These are phyloP conservation scores for Zangia roseola DNA, from an alignment of 768 basidiomycete species.

Conservation along the genomic window DNA sequence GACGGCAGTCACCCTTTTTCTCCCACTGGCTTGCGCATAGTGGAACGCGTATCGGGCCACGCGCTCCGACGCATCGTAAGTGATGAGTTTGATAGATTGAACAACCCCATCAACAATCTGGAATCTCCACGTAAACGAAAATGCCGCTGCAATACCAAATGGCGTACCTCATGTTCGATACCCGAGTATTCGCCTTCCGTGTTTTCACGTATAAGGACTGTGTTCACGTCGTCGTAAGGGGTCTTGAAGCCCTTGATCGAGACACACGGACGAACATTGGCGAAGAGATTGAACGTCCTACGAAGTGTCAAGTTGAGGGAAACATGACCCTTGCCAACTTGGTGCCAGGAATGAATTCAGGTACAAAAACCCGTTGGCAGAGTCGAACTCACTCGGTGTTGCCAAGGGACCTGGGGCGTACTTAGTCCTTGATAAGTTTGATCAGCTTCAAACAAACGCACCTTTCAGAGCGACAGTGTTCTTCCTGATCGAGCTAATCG, in stretches of 20 bases:
- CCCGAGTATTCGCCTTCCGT: constrained; percentile 99
- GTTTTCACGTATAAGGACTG: constrained; percentile 97
- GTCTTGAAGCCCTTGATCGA: constrained; percentile 98
- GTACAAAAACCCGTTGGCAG: constrained; percentile 3
- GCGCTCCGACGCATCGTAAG: constrained; percentile 97
- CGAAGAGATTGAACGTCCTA: constrained; percentile 96
- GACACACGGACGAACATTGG: constrained; percentile 95
- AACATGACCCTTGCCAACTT: constrained; percentile 98
- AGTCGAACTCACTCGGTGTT: constrained; percentile 78
- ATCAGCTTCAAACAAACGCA: constrained; percentile 28
- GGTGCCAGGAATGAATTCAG: constrained; percentile 12
- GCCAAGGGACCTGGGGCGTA: constrained; percentile 76
- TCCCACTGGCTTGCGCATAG: constrained; percentile 85
- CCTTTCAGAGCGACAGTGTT: constrained; percentile 99
- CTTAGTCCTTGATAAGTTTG: constrained; percentile 11
- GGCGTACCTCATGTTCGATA: constrained; percentile 92
- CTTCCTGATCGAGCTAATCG: constrained; percentile 89
- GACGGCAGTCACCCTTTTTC: constrained; percentile 94
- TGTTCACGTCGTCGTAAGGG: constrained; percentile 97
- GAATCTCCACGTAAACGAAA: constrained; percentile 13
- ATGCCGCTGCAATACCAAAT: constrained; percentile 1
- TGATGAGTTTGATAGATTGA: constrained; percentile 99
- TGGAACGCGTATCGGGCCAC: constrained; percentile 99
- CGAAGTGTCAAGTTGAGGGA: constrained; percentile 96
- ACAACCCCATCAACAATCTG: constrained; percentile 96